A percentile compares a stretch with the other conserved stretches of the same genome.
Evolutionary conservation across 2,329 filamentous ascomycete species (phyloP).

Genomic region (Sphaceloma murrayae): DNA sequence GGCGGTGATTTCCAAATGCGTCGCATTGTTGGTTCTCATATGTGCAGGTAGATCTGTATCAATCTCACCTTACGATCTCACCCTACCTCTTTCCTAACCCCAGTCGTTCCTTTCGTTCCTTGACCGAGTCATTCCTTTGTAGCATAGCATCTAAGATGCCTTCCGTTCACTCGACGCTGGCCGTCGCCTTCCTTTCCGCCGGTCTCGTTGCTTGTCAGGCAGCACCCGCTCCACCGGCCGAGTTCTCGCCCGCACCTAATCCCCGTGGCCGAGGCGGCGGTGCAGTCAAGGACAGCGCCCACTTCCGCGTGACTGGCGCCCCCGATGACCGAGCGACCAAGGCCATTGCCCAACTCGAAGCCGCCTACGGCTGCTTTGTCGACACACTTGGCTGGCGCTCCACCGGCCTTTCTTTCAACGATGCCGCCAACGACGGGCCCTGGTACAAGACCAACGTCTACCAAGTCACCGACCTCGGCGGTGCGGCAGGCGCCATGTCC

Average conservation of each 20-base stretch:
- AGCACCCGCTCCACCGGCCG: constrained; percentile 5
- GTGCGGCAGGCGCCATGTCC: constrained; percentile 36
- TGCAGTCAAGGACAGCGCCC: constrained; percentile 22
- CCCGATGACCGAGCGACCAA: constrained; percentile 26
- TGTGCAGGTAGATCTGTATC: too few relatives aligned
- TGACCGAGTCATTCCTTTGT: constrained; percentile 6
- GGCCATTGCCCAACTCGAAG: constrained; percentile 38
- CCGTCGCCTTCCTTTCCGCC: constrained; percentile 8
- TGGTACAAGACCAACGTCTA: constrained; percentile 43
- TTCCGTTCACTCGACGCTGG: constrained; percentile 13
- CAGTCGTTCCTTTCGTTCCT: constrained; percentile 1
- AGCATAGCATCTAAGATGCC: constrained; percentile 6
- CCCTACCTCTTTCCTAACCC: background rate
- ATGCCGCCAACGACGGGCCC: constrained; percentile 31
- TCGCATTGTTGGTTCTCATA: too few relatives aligned
- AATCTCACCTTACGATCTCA: too few relatives aligned
- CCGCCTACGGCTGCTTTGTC: constrained; percentile 31
- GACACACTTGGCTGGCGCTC: constrained; percentile 23
- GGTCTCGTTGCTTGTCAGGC: constrained; percentile 1
- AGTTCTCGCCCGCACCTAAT: background rate
- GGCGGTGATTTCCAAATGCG: too few relatives aligned
- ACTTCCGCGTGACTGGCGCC: constrained; percentile 35
- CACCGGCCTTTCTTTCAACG: constrained; percentile 23
- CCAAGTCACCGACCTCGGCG: constrained; percentile 26
- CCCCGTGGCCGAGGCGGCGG: background rate